Conservation (phyloP, 805 yeast species). For the Kodamaea hsintzibuensis region DNA sequence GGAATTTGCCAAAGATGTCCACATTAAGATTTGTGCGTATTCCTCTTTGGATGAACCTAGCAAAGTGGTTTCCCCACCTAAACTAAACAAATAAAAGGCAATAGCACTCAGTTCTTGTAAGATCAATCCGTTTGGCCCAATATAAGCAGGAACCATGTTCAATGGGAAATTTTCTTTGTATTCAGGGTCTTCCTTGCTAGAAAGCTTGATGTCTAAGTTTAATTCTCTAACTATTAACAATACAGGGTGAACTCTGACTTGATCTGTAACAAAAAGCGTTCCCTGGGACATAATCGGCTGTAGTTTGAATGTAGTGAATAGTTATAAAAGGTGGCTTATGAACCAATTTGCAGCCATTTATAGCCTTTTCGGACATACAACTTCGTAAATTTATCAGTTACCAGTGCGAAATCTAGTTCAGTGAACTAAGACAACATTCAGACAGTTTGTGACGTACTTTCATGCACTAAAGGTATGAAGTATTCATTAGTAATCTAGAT, state of each 20-base stretch:
- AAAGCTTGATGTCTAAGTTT: slow-evolving; percentile 57
- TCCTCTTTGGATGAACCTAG: slow-evolving; percentile 67
- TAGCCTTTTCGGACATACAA: too few species aligned
- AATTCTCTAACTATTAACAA: slow-evolving; percentile 57
- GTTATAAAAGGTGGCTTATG: too few species aligned
- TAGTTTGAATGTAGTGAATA: too few species aligned
- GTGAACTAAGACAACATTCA: too few species aligned
- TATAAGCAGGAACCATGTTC: slow-evolving; percentile 63
- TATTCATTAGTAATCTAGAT: too few species aligned
- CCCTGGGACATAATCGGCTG: slow-evolving; percentile 59
- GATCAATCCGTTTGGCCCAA: slow-evolving; percentile 70
- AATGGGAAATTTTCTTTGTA: slow-evolving; percentile 60
- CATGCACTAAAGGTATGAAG: too few species aligned
- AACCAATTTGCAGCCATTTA: too few species aligned
- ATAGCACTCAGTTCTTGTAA: slow-evolving; percentile 70
- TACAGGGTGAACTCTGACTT: slow-evolving; percentile 32
- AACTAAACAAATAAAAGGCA: slow-evolving; percentile 50
- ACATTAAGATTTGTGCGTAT: slow-evolving; percentile 64
- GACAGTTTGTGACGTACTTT: too few species aligned
- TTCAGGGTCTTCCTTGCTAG: slow-evolving; percentile 41
- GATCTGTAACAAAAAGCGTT: slow-evolving; percentile 51
- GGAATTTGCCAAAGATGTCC: slow-evolving; percentile 74
- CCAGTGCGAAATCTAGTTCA: too few species aligned
- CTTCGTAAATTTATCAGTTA: too few species aligned
- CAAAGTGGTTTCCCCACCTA: slow-evolving; percentile 48